Evolutionary conservation across 768 basidiomycete genomes (phyloP).

Genomic region (Harrya chromipes): DNA sequence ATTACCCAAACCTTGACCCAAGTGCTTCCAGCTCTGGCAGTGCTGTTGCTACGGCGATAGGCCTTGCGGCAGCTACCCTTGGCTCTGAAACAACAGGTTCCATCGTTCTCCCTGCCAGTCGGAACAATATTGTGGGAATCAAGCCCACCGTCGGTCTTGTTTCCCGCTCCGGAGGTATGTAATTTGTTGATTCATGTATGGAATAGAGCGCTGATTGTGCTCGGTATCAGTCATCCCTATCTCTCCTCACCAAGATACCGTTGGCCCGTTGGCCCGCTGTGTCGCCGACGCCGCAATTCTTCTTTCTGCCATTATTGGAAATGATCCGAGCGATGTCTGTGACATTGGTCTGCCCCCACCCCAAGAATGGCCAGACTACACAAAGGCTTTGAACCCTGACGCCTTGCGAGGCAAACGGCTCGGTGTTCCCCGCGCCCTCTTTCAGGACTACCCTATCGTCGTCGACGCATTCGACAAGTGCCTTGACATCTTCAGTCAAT

Average conservation of each 20-base stretch:
- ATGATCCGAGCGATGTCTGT: slow-evolving; percentile 39
- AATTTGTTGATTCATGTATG: background rate
- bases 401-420: slow-evolving; percentile 46
- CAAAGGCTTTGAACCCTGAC: slow-evolving; percentile 43
- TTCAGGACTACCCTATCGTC: slow-evolving; percentile 22
- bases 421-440: slow-evolving; percentile 41
- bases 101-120: slow-evolving; percentile 42
- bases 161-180: slow-evolving; percentile 39
- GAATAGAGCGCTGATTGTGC: background rate
- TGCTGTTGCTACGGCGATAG: slow-evolving; percentile 42
- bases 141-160: slow-evolving; percentile 43
- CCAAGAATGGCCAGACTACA: slow-evolving; percentile 50
- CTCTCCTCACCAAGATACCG: slow-evolving; percentile 39
- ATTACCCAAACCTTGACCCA: slow-evolving; percentile 41
- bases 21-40: slow-evolving; percentile 43
- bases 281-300: slow-evolving; percentile 40
- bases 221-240: slow-evolving; percentile 43
- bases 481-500: slow-evolving; percentile 34
- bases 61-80: slow-evolving; percentile 41
- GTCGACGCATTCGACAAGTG: slow-evolving; percentile 38
- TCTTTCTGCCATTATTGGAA: slow-evolving; percentile 40
- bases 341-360: slow-evolving; percentile 44
- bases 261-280: slow-evolving; percentile 36
- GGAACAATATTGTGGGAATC: slow-evolving; percentile 44
- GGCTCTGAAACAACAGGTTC: slow-evolving; percentile 51